Evolutionary conservation across 768 basidiomycete species (phyloP).

Genomic region (Boletus coccyginus): DNA sequence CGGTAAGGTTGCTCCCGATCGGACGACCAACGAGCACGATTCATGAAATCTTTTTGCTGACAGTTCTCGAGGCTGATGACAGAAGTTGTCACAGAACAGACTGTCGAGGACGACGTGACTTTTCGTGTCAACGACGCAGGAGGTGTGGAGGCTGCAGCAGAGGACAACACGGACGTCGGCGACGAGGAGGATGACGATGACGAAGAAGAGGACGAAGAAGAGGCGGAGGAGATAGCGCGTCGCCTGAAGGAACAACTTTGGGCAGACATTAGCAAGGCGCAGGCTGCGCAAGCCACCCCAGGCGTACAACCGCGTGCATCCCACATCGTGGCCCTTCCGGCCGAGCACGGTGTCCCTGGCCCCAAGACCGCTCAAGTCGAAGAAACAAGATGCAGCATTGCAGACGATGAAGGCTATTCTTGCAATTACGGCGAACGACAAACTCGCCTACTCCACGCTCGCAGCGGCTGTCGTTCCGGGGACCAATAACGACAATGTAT

Average conservation of each 20-base stretch:
- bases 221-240: conserved; percentile 72
- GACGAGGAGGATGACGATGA: conserved; percentile 46
- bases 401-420: conserved; percentile 65
- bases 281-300: conserved; percentile 38
- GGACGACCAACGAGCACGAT: background rate
- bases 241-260: conserved; percentile 73
- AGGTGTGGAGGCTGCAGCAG: conserved; percentile 1
- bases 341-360: conserved; percentile 9
- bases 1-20: conserved; percentile 12
- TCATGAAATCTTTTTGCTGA: conserved; percentile 7
- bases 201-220: conserved; percentile 52
- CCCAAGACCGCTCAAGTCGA: conserved; percentile 25
- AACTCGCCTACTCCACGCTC: conserved; percentile 54
- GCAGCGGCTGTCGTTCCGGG: conserved; percentile 50
- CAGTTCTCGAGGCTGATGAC: conserved; percentile 14
- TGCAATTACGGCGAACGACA: conserved; percentile 52
- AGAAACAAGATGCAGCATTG: conserved; percentile 58
- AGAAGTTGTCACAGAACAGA: conserved; percentile 5
- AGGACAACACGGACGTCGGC: conserved; percentile 37
- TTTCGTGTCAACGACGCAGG: background rate
- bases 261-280: conserved; percentile 71
- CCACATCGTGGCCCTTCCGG: background rate
- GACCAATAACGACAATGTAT: conserved; percentile 42
- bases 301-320: conserved; percentile 14
- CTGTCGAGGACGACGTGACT: background rate